Percentiles rank a stretch among this genome's conserved stretches.
phyloP scores from a whole-genome alignment of 2,329 filamentous ascomycete genomes.

The Penicillium sp. region DNA sequence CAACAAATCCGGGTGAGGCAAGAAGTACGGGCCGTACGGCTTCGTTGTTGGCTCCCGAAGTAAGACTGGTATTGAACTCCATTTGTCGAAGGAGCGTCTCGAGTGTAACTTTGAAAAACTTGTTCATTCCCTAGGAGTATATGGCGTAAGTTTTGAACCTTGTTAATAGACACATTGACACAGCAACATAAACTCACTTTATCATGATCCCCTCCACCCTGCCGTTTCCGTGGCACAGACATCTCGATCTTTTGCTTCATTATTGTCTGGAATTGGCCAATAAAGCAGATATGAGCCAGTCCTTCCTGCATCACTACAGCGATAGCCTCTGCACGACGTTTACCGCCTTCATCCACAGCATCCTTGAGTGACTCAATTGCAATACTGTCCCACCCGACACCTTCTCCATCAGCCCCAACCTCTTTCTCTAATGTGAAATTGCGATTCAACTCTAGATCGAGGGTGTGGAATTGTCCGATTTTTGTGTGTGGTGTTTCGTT shows the following conservation, averaged over 20 bases:
- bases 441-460: conserved; percentile 82
- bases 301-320: conserved; percentile 90
- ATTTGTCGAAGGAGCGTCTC: conserved; percentile 73
- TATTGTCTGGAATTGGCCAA: conserved; percentile 51
- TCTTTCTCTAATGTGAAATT: conserved; percentile 86
- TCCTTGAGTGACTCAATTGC: conserved; percentile 75
- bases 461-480: conserved; percentile 66
- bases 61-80: conserved; percentile 59
- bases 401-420: conserved; percentile 47
- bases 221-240: conserved; percentile 48
- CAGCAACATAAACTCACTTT: conserved; percentile 33
- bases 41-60: conserved; percentile 38
- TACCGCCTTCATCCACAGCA: conserved; percentile 65
- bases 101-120: conserved; percentile 76
- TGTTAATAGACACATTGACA: background rate
- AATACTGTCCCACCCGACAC: conserved; percentile 80
- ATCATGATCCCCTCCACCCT: conserved; percentile 49
- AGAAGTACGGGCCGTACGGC: conserved; percentile 65
- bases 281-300: conserved; percentile 51
- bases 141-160: background rate
- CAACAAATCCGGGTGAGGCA: conserved; percentile 86
- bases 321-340: conserved; percentile 76
- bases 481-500: conserved; percentile 67
- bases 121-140: conserved; percentile 58
- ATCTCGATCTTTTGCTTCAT: conserved; percentile 50